These are phyloP conservation scores for Mycena amicta DNA, from an alignment of 768 basidiomycete genomes.

Conservation along the genomic window DNA sequence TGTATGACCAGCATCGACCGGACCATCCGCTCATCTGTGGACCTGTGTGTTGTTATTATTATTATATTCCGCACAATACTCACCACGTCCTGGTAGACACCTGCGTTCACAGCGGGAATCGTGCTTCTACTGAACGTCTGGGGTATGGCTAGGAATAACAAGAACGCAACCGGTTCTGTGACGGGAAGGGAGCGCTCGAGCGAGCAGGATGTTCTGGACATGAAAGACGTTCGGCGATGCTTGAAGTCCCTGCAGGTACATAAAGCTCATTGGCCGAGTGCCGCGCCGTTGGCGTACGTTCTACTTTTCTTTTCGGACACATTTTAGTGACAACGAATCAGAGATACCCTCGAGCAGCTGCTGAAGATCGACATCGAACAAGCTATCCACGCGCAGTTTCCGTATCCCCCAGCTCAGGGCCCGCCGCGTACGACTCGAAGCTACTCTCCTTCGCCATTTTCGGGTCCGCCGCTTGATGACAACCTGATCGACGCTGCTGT, in stretches of 20 bases:
- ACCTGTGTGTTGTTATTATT: not conserved
- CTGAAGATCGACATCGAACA: not conserved
- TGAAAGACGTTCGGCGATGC: not conserved
- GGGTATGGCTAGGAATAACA: not conserved
- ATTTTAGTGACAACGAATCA: not conserved
- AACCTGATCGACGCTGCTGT: not conserved
- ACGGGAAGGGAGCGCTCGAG: not conserved
- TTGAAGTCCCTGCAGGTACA: not conserved
- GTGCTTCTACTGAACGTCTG: constrained; percentile 4
- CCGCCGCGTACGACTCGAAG: not conserved
- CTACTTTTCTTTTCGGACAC: not conserved
- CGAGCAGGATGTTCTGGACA: not conserved
- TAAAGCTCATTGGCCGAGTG: not conserved
- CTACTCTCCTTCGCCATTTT: not conserved
- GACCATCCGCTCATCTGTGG: constrained; percentile 2
- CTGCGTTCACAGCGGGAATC: constrained; percentile 7
- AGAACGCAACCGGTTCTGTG: not conserved
- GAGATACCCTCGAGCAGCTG: not conserved
- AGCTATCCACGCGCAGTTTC: not conserved
- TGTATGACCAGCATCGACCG: not conserved
- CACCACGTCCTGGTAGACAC: not conserved
- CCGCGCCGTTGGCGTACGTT: not conserved
- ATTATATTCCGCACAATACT: too few relatives aligned
- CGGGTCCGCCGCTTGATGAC: not conserved
- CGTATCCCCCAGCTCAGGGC: not conserved